Evolutionary conservation across 306 rosid species (phyloP).

Genomic region (Prunus mira): DNA sequence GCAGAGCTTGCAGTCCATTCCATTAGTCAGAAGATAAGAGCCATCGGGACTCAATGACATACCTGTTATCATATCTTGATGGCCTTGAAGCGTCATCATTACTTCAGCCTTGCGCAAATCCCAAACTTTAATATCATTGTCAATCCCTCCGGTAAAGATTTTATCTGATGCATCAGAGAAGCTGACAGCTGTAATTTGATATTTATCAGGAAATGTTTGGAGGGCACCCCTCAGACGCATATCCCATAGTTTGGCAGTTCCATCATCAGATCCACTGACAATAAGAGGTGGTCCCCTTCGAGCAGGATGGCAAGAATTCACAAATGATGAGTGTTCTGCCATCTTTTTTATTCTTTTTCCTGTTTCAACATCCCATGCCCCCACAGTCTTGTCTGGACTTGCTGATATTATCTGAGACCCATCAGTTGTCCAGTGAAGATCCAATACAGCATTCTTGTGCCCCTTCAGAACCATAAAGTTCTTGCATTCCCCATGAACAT

Average conservation of each 20-base stretch:
- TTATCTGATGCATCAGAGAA: slow-evolving; percentile 95
- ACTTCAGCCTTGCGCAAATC: slow-evolving; percentile 95
- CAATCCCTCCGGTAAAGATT: slow-evolving; percentile 89
- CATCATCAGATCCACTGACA: slow-evolving; percentile 93
- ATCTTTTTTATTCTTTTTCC: slow-evolving; percentile 90
- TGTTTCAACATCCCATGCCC: slow-evolving; percentile 96
- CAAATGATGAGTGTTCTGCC: slow-evolving; percentile 92
- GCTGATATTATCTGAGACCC: slow-evolving; percentile 85
- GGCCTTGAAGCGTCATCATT: slow-evolving; percentile 86
- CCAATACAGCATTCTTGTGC: slow-evolving; percentile 92
- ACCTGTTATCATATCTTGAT: slow-evolving; percentile 93
- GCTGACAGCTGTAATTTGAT: slow-evolving; percentile 82
- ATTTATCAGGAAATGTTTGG: slow-evolving; percentile 94
- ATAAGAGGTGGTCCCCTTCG: slow-evolving; percentile 92
- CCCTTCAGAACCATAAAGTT: slow-evolving; percentile 89
- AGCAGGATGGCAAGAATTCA: slow-evolving; percentile 88
- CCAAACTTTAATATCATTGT: slow-evolving; percentile 91
- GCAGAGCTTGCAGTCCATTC: slow-evolving; percentile 95
- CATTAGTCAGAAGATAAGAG: slow-evolving; percentile 90
- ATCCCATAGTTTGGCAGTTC: slow-evolving; percentile 95
- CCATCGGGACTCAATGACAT: slow-evolving; percentile 99
- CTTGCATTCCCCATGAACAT: slow-evolving; percentile 86
- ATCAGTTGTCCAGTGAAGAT: slow-evolving; percentile 95
- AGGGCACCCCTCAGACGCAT: slow-evolving; percentile 97
- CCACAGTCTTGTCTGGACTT: slow-evolving; percentile 84